phyloP scores from a whole-genome alignment of 2,329 filamentous ascomycete species.

The Penicillium sp. region DNA sequence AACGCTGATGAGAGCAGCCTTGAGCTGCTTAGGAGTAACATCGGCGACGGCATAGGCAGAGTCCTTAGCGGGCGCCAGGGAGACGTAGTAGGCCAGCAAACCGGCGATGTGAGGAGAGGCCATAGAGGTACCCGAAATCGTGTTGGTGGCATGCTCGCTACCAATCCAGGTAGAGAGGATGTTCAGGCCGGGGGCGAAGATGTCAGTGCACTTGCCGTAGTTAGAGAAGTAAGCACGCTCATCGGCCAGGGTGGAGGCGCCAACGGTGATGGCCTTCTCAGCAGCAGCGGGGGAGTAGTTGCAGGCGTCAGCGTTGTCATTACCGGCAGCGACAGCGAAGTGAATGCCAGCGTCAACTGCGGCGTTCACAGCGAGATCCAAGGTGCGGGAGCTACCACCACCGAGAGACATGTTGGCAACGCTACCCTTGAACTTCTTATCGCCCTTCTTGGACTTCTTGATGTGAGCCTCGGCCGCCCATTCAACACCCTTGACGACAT shows the following conservation, averaged over 20 bases:
- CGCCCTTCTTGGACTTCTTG: constrained; percentile 71
- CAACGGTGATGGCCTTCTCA: constrained; percentile 88
- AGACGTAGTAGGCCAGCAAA: constrained; percentile 96
- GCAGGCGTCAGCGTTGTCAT: constrained; percentile 98
- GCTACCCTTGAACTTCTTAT: constrained; percentile 98
- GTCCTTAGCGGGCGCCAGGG: constrained; percentile 84
- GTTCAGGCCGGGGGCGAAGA: constrained; percentile 96
- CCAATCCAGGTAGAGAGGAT: constrained; percentile 98
- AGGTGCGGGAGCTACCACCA: constrained; percentile 89
- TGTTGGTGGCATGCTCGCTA: constrained; percentile 93
- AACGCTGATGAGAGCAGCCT: constrained; percentile 80
- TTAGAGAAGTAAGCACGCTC: constrained; percentile 99
- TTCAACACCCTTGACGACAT: constrained; percentile 97
- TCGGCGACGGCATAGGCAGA: constrained; percentile 87
- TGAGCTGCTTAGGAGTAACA: constrained; percentile 91
- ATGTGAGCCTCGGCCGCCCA: constrained; percentile 80
- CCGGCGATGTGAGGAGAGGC: constrained; percentile 95
- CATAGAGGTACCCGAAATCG: constrained; percentile 99
- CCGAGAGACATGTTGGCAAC: constrained; percentile 99
- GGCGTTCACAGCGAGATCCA: constrained; percentile 90
- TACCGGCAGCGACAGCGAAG: constrained; percentile 97
- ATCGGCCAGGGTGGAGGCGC: constrained; percentile 88
- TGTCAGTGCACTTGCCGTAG: constrained; percentile 98
- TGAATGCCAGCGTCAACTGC: constrained; percentile 89
- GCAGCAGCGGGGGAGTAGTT: constrained; percentile 97